Conservation (phyloP, 2,329 filamentous ascomycete genomes). For the Lasiodiplodia theobromae region DNA sequence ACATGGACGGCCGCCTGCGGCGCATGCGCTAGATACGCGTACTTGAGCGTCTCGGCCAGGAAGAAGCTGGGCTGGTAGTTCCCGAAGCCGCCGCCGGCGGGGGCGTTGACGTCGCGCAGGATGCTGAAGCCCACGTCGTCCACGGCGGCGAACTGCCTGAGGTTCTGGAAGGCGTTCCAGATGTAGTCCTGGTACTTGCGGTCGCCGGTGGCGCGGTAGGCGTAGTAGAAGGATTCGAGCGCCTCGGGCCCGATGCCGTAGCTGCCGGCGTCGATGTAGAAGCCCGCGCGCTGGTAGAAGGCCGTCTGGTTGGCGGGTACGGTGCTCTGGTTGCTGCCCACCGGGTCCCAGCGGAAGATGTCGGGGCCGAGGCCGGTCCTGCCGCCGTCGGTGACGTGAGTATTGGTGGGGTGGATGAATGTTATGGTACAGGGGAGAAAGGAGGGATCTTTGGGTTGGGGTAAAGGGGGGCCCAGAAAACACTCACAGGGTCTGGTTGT, state of each 20-base stretch:
- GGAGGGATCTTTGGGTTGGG: background rate
- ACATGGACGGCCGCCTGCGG: constrained; percentile 56
- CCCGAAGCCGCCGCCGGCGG: constrained; percentile 65
- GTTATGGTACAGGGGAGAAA: no score
- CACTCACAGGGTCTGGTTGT: constrained; percentile 60
- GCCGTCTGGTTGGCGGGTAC: constrained; percentile 38
- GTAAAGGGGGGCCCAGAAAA: background rate
- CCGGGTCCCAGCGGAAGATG: constrained; percentile 50
- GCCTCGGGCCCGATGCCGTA: constrained; percentile 83
- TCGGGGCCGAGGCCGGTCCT: constrained; percentile 72
- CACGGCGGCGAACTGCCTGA: constrained; percentile 68
- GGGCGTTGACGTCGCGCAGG: constrained; percentile 70
- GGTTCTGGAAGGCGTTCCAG: constrained; percentile 77
- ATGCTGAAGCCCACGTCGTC: constrained; percentile 70
- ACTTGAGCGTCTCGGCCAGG: constrained; percentile 89
- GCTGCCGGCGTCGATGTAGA: constrained; percentile 67
- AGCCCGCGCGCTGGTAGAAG: constrained; percentile 74
- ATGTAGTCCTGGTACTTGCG: constrained; percentile 81
- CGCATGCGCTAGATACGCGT: constrained; percentile 75
- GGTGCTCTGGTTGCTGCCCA: constrained; percentile 22
- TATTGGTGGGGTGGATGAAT: no score
- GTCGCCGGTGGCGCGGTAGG: constrained; percentile 80
- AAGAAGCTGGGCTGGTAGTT: constrained; percentile 88
- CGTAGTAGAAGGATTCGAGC: constrained; percentile 86
- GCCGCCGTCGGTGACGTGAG: no score